Evolutionary conservation across 352 stramenopile species (phyloP), one percentile per base, ranked within the genome.

Genomic region (Globisporangium apiculatum): DNA sequence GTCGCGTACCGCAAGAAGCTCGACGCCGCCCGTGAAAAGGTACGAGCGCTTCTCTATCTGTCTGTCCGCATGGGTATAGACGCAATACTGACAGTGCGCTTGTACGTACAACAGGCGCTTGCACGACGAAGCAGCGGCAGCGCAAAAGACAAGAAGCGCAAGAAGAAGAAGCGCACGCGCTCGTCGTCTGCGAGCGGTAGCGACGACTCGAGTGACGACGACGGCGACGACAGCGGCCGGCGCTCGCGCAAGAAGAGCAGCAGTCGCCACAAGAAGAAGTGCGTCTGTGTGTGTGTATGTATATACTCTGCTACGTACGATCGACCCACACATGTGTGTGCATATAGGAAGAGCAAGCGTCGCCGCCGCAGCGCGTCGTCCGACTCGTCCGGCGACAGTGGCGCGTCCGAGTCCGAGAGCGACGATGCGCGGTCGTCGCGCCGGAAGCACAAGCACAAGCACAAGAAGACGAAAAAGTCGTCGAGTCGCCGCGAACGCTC

Each of bases 1-100:
- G 77, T 92, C 55, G 88, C 86, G 47, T 98, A 98, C 73, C 72
- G 94, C 43, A 91, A 91, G 62, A 79, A 98, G 62, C 71, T 98
- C 7, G 94, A 98, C 64, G 76, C 87, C 43, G 81, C 94, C 38
- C 78, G 94, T 6, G 88, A 97, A 45, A 93, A 95, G 71, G 80
- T 89, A 40, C 53, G 40, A 31, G 24, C 24, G 24, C 24, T 31
- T 31, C 24, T 31, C 24, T 3, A 31, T 31, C 24, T 31, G 24
- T 31, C 24, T 31, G 24, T 31, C 24, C 24, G 24, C 3, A 31
- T 31, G 24, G 24, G 24, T 31, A 31, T 31, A 31, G 1, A 31
- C 24, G 24, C 24, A 31, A 31, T 31, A 3, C 24, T 31, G 24
- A 31, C 24, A 31, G 24, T 31, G 24, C 24, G 24, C 24, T 31